Percentiles rank a stretch among this genome's conserved stretches.
Evolutionary conservation across 371 early-diverging fungal species (phyloP).

Genomic region (Smittium culicis): DNA sequence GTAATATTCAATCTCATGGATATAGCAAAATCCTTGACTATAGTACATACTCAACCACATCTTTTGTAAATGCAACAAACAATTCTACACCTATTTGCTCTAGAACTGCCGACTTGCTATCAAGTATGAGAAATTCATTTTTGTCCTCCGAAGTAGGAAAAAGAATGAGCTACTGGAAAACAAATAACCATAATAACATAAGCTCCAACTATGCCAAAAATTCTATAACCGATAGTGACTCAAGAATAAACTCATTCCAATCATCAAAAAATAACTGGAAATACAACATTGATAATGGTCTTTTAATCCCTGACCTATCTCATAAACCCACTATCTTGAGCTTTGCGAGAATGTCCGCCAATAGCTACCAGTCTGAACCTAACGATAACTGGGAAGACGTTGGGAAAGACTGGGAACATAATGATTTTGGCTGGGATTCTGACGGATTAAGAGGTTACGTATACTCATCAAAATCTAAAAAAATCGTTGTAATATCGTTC

Average conservation of each 20-base stretch:
- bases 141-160: neutral
- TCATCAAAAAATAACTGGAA: slow-evolving; percentile 12
- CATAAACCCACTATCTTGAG: slow-evolving; percentile 50
- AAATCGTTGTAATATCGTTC: slow-evolving; percentile 60
- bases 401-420: slow-evolving; percentile 57
- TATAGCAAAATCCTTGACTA: neutral
- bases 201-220: neutral
- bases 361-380: slow-evolving; percentile 49
- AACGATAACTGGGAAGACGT: slow-evolving; percentile 60
- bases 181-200: neutral
- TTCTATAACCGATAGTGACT: neutral
- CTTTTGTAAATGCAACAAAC: neutral
- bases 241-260: neutral
- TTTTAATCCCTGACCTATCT: slow-evolving; percentile 47
- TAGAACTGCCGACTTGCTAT: neutral
- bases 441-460: slow-evolving; percentile 87
- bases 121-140: neutral
- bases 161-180: slow-evolving; percentile 7
- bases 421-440: slow-evolving; percentile 71
- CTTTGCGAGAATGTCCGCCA: slow-evolving; percentile 61
- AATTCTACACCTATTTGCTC: neutral
- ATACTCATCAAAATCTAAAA: slow-evolving; percentile 50
- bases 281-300: slow-evolving; percentile 30
- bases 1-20: neutral
- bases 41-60: neutral